A percentile compares a stretch with the other conserved stretches of the same genome.
These are phyloP conservation scores for Cyamopsis tetragonoloba DNA, from an alignment of 306 rosid species.

Conservation along the genomic window DNA sequence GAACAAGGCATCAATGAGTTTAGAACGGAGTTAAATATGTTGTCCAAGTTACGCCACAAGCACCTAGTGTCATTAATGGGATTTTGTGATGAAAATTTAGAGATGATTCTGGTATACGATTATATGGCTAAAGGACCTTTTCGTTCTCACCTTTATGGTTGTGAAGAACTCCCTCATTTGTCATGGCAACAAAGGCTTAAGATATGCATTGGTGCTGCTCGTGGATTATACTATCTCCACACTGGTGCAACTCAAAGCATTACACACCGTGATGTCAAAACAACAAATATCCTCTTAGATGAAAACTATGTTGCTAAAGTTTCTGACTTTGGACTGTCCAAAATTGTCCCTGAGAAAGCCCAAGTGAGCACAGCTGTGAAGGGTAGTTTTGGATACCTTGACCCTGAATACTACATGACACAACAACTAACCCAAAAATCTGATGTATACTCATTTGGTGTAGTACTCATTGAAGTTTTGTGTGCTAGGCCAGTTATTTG, in stretches of 20 bases:
- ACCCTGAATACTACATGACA: slow-evolving; percentile 73
- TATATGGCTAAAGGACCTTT: slow-evolving; percentile 84
- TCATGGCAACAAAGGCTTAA: slow-evolving; percentile 82
- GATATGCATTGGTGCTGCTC: slow-evolving; percentile 82
- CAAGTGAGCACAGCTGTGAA: slow-evolving; percentile 91
- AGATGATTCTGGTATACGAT: slow-evolving; percentile 87
- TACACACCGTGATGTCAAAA: slow-evolving; percentile 82
- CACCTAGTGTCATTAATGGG: slow-evolving; percentile 86
- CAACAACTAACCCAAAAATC: slow-evolving; percentile 80
- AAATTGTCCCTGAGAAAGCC: slow-evolving; percentile 58
- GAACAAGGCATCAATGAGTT: slow-evolving; percentile 84
- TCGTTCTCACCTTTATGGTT: slow-evolving; percentile 68
- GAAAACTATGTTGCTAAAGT: slow-evolving; percentile 74
- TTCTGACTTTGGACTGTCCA: slow-evolving; percentile 81
- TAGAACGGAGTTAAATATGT: slow-evolving; percentile 71
- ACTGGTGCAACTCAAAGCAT: slow-evolving; percentile 79
- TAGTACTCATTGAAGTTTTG: slow-evolving; percentile 64
- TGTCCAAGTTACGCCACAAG: slow-evolving; percentile 79
- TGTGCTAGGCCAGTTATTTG: slow-evolving; percentile 62
- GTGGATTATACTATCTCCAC: slow-evolving; percentile 86
- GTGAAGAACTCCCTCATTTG: slow-evolving; percentile 41
- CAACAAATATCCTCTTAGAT: slow-evolving; percentile 81
- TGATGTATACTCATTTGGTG: slow-evolving; percentile 86
- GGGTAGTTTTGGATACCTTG: slow-evolving; percentile 91
- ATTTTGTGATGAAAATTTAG: slow-evolving; percentile 66